Conservation (phyloP, 164 flowering plant genomes). For the Kingdonia uniflora region DNA sequence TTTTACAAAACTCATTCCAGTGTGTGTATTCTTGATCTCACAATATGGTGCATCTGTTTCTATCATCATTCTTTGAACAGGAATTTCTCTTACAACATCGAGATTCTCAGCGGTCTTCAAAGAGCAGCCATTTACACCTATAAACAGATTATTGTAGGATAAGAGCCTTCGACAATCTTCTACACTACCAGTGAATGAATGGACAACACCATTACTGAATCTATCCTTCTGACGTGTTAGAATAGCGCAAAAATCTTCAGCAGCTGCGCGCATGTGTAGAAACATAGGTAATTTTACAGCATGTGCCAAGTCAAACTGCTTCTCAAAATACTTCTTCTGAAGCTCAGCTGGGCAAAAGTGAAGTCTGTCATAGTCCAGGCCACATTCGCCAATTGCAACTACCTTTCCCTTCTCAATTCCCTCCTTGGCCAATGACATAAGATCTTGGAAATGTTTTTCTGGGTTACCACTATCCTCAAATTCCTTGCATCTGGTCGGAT, state of each 20-base stretch:
- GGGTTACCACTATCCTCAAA: slow-evolving; percentile 96
- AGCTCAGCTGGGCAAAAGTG: slow-evolving; percentile 85
- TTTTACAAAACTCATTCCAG: slow-evolving; percentile 73
- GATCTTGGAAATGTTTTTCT: slow-evolving; percentile 72
- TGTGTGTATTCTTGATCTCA: slow-evolving; percentile 90
- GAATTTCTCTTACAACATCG: slow-evolving; percentile 72
- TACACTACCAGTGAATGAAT: slow-evolving; percentile 90
- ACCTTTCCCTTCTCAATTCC: slow-evolving; percentile 96
- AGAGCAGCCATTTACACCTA: slow-evolving; percentile 97
- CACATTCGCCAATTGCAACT: slow-evolving; percentile 99
- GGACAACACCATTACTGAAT: slow-evolving; percentile 71
- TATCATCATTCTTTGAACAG: slow-evolving; percentile 88
- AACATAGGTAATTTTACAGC: slow-evolving; percentile 89
- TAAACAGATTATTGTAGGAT: slow-evolving; percentile 52
- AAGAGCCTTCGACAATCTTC: slow-evolving; percentile 77
- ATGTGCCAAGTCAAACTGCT: slow-evolving; percentile 89
- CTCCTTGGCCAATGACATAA: slow-evolving; percentile 63
- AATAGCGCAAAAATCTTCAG: slow-evolving; percentile 84
- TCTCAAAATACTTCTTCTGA: slow-evolving; percentile 96
- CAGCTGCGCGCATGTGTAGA: slow-evolving; percentile 98
- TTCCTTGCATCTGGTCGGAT: slow-evolving; percentile 99
- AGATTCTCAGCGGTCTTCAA: slow-evolving; percentile 80
- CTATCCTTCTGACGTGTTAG: slow-evolving; percentile 55
- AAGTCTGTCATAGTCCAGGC: slow-evolving; percentile 93
- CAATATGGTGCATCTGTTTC: slow-evolving; percentile 99